These are phyloP conservation scores for Globomyces pollinis-pini DNA, from an alignment of 192 early-diverging fungal genomes.

Conservation along the genomic window DNA sequence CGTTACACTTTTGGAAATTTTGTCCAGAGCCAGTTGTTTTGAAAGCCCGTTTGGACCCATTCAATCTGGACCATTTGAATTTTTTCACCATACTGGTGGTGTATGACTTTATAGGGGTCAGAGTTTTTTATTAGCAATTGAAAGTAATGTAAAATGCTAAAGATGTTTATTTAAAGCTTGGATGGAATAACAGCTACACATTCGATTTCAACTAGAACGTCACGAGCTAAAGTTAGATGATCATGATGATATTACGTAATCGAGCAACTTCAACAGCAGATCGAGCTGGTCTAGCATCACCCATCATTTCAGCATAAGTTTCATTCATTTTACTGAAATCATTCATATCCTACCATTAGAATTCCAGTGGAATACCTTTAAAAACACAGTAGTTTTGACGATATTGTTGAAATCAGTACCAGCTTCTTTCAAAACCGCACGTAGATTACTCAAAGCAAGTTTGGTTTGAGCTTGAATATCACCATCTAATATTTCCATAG, in stretches of 20 bases:
- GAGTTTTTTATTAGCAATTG: too few species aligned
- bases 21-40: too few species aligned
- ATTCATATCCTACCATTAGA: conserved; percentile 48
- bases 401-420: conserved; percentile 72
- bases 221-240: too few species aligned
- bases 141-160: too few species aligned
- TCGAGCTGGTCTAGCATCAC: conserved; percentile 36
- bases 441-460: conserved; percentile 68
- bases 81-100: too few species aligned
- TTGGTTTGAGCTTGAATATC: conserved; percentile 64
- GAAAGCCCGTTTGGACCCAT: too few species aligned
- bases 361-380: conserved; percentile 43
- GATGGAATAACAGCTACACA: conserved; percentile 57
- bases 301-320: conserved; percentile 69
- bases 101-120: too few species aligned
- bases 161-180: neutral
- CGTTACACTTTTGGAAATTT: too few species aligned
- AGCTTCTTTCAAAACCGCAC: conserved; percentile 73
- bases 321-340: conserved; percentile 89
- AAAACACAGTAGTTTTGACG: conserved; percentile 94
- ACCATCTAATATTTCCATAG: conserved; percentile 60
- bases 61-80: too few species aligned
- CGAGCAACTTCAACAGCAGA: conserved; percentile 81
- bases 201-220: conserved; percentile 90
- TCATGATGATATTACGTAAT: too few species aligned